Conservation (phyloP, 352 stramenopile genomes). For the Phytophthora brassicae region DNA sequence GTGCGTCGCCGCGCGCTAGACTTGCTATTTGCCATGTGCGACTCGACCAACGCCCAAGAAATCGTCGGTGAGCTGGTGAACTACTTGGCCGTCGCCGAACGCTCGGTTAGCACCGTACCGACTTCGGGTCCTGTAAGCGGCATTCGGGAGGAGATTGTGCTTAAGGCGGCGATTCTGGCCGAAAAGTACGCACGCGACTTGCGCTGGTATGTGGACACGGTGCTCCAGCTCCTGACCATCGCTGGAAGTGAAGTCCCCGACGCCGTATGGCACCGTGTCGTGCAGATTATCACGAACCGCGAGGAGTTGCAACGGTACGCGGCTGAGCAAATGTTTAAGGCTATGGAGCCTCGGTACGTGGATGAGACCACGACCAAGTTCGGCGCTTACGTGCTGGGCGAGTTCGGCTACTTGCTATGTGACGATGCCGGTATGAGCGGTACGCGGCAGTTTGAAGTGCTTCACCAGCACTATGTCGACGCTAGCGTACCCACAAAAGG, state of each 20-base stretch:
- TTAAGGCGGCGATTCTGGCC: slow-evolving; percentile 98
- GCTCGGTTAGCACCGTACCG: slow-evolving; percentile 43
- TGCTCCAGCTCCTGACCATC: slow-evolving; percentile 96
- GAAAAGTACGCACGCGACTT: slow-evolving; percentile 97
- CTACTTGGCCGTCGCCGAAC: slow-evolving; percentile 93
- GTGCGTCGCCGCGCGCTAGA: slow-evolving; percentile 95
- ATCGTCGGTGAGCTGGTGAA: slow-evolving; percentile 97
- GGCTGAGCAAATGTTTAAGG: slow-evolving; percentile 93
- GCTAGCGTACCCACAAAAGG: slow-evolving; percentile 85
- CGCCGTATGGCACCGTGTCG: slow-evolving; percentile 97
- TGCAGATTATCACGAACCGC: slow-evolving; percentile 99
- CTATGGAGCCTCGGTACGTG: slow-evolving; percentile 91
- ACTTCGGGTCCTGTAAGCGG: slow-evolving; percentile 22
- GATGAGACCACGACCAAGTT: slow-evolving; percentile 96
- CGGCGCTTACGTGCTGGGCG: slow-evolving; percentile 95
- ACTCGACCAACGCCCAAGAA: slow-evolving; percentile 93
- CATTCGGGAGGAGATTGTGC: slow-evolving; percentile 95
- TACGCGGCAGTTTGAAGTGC: slow-evolving; percentile 94
- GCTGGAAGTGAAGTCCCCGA: slow-evolving; percentile 92
- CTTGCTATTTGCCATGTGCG: slow-evolving; percentile 98
- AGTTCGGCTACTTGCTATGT: slow-evolving; percentile 97
- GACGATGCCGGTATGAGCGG: slow-evolving; percentile 89
- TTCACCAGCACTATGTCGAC: slow-evolving; percentile 96
- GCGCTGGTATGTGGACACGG: slow-evolving; percentile 97
- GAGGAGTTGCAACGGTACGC: slow-evolving; percentile 95